Evolutionary conservation across 768 basidiomycete species (phyloP).

Genomic region (Lentinus tigrinus): DNA sequence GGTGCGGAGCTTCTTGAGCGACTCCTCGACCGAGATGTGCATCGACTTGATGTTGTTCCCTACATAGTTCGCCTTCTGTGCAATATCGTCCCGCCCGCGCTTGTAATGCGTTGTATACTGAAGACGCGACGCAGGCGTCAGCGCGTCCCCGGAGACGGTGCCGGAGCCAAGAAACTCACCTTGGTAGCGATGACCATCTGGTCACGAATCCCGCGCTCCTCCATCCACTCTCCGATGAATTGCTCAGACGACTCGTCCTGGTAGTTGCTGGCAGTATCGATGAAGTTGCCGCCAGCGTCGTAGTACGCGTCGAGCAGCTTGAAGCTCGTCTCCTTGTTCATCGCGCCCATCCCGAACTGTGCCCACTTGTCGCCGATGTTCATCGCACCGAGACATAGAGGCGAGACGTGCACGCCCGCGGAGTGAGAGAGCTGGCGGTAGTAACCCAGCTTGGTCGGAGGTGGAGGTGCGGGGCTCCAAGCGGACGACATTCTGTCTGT

Average conservation of each 20-base stretch:
- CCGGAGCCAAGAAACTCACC: constrained; percentile 17
- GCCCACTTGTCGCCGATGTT: constrained; percentile 47
- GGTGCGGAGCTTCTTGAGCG: constrained; percentile 43
- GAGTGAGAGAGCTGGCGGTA: constrained; percentile 40
- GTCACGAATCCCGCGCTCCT: constrained; percentile 41
- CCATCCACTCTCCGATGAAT: constrained; percentile 54
- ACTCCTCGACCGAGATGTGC: constrained; percentile 31
- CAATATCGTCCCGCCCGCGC: constrained; percentile 13
- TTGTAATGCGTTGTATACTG: constrained; percentile 27
- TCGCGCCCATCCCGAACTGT: constrained; percentile 35
- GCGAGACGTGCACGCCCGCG: constrained; percentile 49
- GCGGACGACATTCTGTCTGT: background rate
- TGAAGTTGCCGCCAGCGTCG: constrained; percentile 47
- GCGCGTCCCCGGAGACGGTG: background rate
- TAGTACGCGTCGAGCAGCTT: constrained; percentile 46
- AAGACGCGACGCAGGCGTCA: too few relatives aligned
- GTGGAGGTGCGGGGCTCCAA: constrained; percentile 12
- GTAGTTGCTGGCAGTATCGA: constrained; percentile 48
- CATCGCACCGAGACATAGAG: constrained; percentile 49
- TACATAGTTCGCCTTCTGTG: constrained; percentile 24
- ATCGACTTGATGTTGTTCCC: constrained; percentile 43
- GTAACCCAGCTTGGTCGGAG: constrained; percentile 27
- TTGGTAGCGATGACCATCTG: constrained; percentile 49
- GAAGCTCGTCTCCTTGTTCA: constrained; percentile 43
- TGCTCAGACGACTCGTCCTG: constrained; percentile 57